These are phyloP conservation scores for Phyllosticta ampelicida DNA, from an alignment of 2,329 filamentous ascomycete genomes.

Conservation along the genomic window DNA sequence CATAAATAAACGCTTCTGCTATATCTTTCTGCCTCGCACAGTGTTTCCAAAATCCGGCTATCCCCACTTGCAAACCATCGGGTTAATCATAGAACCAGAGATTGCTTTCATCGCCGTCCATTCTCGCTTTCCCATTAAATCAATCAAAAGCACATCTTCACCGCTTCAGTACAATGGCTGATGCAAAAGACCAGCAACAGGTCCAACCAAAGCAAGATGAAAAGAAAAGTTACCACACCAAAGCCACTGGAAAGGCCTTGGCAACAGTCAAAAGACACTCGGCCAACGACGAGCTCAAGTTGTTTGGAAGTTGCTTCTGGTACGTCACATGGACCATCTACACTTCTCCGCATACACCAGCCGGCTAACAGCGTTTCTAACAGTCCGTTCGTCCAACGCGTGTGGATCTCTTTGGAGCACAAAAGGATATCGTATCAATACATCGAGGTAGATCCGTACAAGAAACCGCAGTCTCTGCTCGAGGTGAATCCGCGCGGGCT, in stretches of 20 bases:
- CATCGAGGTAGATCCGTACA: slow-evolving; percentile 72
- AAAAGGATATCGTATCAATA: slow-evolving; percentile 76
- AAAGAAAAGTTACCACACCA: slow-evolving; percentile 59
- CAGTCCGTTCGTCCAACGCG: slow-evolving; percentile 74
- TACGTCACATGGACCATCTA: slow-evolving; percentile 29
- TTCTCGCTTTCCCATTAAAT: background rate
- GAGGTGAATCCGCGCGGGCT: slow-evolving; percentile 67
- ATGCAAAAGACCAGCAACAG: background rate
- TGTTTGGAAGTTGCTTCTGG: slow-evolving; percentile 81
- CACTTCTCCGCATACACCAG: background rate
- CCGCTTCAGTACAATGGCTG: background rate
- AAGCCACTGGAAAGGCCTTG: slow-evolving; percentile 59
- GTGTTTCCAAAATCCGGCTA: background rate
- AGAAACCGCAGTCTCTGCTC: slow-evolving; percentile 57
- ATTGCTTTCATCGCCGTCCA: background rate
- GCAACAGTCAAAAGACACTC: slow-evolving; percentile 59
- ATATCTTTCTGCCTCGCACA: background rate
- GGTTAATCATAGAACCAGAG: background rate
- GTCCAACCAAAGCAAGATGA: background rate
- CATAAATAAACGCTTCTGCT: background rate
- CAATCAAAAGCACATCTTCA: background rate
- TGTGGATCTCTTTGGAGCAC: slow-evolving; percentile 79
- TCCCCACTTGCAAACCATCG: background rate
- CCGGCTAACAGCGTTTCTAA: background rate
- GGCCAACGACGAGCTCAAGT: slow-evolving; percentile 60